A percentile compares a stretch with the other conserved stretches of the same genome.
phyloP scores from a whole-genome alignment of 2,329 filamentous ascomycete genomes.

The Coniella lustricola region DNA sequence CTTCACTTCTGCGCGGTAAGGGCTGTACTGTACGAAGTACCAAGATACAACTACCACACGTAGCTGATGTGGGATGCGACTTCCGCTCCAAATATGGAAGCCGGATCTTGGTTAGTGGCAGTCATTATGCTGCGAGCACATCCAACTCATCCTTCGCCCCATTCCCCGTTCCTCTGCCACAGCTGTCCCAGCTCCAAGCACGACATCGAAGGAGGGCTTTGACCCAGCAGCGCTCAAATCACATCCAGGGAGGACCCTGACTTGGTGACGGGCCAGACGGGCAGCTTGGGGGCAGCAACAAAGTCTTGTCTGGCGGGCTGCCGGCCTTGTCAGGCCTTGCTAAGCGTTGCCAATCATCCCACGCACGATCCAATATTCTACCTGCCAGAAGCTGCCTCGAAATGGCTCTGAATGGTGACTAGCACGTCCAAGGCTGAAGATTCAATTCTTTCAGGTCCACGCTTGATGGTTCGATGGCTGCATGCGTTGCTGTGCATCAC shows the following conservation, averaged over 20 bases:
- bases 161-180: not conserved
- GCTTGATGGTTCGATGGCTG: no score
- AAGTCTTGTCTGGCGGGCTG: not conserved
- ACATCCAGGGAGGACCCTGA: no score
- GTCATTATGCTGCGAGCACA: not conserved
- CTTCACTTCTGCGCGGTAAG: not conserved
- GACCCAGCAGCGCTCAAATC: no score
- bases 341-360: no score
- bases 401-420: no score
- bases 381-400: no score
- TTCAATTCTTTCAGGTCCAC: not conserved
- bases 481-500: no score
- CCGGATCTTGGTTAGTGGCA: not conserved
- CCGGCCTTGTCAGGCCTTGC: not conserved
- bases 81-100: conserved; percentile 10
- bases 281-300: no score
- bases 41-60: no score
- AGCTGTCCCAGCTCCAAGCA: not conserved
- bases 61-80: not conserved
- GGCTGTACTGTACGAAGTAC: not conserved
- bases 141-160: not conserved
- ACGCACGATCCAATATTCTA: no score
- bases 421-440: no score
- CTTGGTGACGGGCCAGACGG: no score
- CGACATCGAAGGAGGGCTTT: not conserved